phyloP scores from a whole-genome alignment of 352 stramenopile species.

The Globisporangium megalacanthum region DNA sequence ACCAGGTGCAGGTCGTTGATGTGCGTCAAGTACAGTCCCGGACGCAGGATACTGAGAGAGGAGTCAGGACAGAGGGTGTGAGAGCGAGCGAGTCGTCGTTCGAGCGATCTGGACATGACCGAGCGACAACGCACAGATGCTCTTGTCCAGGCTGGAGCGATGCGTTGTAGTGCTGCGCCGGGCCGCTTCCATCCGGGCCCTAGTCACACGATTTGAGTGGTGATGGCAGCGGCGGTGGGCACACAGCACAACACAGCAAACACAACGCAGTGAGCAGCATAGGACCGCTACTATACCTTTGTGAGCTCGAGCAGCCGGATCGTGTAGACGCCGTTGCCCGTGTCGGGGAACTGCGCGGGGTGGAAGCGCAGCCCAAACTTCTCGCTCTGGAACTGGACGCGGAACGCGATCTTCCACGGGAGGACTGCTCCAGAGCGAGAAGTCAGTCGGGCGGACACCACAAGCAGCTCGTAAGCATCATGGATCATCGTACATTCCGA shows the following conservation, averaged over 20 bases:
- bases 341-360: slow-evolving; percentile 70
- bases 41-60: slow-evolving; percentile 36
- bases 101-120: neutral
- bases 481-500: slow-evolving; percentile 26
- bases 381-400: slow-evolving; percentile 74
- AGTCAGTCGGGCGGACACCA: neutral
- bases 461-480: neutral
- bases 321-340: slow-evolving; percentile 79
- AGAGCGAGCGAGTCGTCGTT: too few species aligned
- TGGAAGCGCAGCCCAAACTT: slow-evolving; percentile 80
- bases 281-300: slow-evolving; percentile 20
- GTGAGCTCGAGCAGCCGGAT: slow-evolving; percentile 75
- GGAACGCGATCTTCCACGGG: slow-evolving; percentile 82
- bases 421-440: slow-evolving; percentile 25
- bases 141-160: slow-evolving; percentile 46
- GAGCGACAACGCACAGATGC: slow-evolving; percentile 35
- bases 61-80: neutral
- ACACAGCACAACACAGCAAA: too few species aligned
- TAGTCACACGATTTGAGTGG: slow-evolving; percentile 8
- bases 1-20: slow-evolving; percentile 72
- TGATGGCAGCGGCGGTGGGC: neutral
- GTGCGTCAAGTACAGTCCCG: slow-evolving; percentile 76
- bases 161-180: slow-evolving; percentile 69
- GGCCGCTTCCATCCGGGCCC: slow-evolving; percentile 37
- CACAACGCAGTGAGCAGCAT: neutral